phyloP scores from a whole-genome alignment of 176 grass and related monocot genomes.

The Bothriochloa decipiens region DNA sequence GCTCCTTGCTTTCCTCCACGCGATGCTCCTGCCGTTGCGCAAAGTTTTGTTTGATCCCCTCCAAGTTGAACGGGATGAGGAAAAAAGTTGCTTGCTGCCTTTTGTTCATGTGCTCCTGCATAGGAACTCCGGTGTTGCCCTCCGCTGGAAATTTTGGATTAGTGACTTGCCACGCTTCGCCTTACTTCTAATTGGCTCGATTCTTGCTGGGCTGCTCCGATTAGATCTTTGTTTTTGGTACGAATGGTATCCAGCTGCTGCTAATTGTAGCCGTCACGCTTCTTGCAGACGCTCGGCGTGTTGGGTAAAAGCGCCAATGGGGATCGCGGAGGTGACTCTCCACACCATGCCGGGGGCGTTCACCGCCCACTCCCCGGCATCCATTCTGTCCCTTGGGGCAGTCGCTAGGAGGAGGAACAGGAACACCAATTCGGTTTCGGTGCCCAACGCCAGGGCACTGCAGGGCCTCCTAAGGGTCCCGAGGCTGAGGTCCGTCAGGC shows the following conservation, averaged over 20 bases:
- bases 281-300: conserved; percentile 50
- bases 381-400: conserved; percentile 34
- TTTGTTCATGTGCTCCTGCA: not conserved
- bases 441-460: conserved; percentile 15
- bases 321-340: conserved; percentile 50
- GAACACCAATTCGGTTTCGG: not conserved
- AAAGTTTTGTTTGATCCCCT: not conserved
- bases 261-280: not conserved
- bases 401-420: conserved; percentile 34
- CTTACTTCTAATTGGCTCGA: not conserved
- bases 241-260: not conserved
- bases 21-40: not conserved
- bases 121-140: not conserved
- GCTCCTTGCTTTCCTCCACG: not conserved
- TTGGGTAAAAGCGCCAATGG: conserved; percentile 48
- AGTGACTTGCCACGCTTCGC: not conserved
- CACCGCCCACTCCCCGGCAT: conserved; percentile 30
- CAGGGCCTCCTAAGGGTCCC: conserved; percentile 35
- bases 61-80: not conserved
- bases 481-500: conserved; percentile 9
- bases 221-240: not conserved
- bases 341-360: conserved; percentile 46
- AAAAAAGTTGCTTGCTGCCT: not conserved
- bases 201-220: not conserved
- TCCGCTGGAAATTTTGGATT: not conserved